Conservation (phyloP, 257 asterid species). For the Rehmannia glutinosa region DNA sequence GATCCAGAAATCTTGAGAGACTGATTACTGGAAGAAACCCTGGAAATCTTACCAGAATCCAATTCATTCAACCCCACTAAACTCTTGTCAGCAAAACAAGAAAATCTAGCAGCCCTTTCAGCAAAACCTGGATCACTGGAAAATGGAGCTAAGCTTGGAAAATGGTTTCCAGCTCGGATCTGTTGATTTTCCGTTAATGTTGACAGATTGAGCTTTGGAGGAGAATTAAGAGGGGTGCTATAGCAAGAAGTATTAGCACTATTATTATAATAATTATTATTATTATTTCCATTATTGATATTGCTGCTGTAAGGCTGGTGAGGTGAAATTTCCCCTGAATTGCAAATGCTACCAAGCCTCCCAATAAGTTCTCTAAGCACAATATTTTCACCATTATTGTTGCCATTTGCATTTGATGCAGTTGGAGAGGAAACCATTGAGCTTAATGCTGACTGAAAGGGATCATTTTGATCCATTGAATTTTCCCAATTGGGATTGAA, state of each 20-base stretch:
- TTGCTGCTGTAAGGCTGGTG: constrained; percentile 15
- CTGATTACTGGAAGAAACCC: no score
- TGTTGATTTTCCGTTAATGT: constrained; percentile 35
- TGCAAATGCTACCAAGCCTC: constrained; percentile 62
- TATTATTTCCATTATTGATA: no score
- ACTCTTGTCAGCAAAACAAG: constrained; percentile 49
- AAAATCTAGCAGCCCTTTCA: constrained; percentile 66
- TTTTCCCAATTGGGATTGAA: constrained; percentile 57
- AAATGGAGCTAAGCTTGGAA: constrained; percentile 34
- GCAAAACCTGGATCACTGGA: constrained; percentile 66
- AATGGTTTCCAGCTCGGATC: no score
- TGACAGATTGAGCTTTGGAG: constrained; percentile 66
- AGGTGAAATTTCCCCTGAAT: constrained; percentile 59
- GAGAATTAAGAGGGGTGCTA: constrained; percentile 68
- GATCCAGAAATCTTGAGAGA: constrained; percentile 39
- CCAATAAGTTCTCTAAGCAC: constrained; percentile 74
- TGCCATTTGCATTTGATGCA: constrained; percentile 25
- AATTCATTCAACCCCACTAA: no score
- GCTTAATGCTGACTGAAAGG: constrained; percentile 81
- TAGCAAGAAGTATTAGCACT: constrained; percentile 55
- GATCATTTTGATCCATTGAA: constrained; percentile 55
- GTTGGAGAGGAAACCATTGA: constrained; percentile 94
- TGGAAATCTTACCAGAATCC: no score
- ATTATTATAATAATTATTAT: neutral
- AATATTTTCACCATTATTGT: constrained; percentile 40